These are phyloP conservation scores for Aspergillus ochraceus DNA, from an alignment of 2,329 filamentous ascomycete genomes.

Conservation along the genomic window DNA sequence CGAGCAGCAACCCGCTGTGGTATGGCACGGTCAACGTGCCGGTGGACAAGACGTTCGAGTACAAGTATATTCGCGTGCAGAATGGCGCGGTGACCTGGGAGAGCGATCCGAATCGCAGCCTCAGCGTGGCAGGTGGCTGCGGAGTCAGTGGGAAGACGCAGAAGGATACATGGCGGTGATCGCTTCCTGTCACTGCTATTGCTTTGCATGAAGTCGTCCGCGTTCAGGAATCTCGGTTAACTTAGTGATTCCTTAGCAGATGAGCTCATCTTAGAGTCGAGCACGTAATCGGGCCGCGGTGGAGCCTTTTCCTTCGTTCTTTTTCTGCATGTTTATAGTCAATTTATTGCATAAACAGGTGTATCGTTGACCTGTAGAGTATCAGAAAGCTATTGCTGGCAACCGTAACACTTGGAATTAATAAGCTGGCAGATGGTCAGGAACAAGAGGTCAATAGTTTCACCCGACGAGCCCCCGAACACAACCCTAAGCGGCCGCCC, in stretches of 20 bases:
- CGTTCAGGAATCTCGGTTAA: too few relatives aligned
- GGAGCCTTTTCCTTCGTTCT: not conserved
- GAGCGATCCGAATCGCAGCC: constrained; percentile 49
- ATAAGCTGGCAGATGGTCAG: too few relatives aligned
- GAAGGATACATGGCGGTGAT: constrained; percentile 41
- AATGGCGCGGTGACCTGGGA: constrained; percentile 64
- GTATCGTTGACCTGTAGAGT: too few relatives aligned
- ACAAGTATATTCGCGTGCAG: constrained; percentile 67
- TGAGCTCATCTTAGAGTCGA: not conserved
- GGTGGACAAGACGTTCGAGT: constrained; percentile 59
- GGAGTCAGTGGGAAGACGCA: constrained; percentile 29
- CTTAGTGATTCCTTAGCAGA: not conserved
- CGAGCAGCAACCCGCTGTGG: constrained; percentile 62
- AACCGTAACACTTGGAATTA: too few relatives aligned
- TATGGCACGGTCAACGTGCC: constrained; percentile 55
- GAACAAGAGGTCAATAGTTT: too few relatives aligned
- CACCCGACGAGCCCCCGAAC: too few relatives aligned
- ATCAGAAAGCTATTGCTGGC: too few relatives aligned
- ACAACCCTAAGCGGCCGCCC: too few relatives aligned
- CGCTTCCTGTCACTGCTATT: not conserved
- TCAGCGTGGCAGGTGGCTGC: constrained; percentile 38
- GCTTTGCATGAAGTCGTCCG: too few relatives aligned
- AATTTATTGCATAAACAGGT: too few relatives aligned
- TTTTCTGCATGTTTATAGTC: too few relatives aligned
- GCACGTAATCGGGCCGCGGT: not conserved